phyloP scores from a whole-genome alignment of 169 alveolate species.

The Ichthyophthirius multifiliis region DNA sequence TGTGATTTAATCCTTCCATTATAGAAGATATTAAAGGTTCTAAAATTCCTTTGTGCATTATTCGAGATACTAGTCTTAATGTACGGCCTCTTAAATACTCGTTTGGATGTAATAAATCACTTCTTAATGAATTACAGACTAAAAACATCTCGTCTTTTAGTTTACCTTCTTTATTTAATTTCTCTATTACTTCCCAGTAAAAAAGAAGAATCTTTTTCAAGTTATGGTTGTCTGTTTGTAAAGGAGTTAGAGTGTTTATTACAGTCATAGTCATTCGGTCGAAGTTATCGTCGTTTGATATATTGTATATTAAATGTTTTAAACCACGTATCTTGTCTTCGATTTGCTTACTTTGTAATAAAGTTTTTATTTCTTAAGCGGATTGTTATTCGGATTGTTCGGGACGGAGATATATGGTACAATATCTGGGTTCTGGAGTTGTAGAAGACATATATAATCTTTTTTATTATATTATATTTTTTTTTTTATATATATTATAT shows the following conservation, averaged over 20 bases:
- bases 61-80: conserved; percentile 90
- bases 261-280: conserved; percentile 78
- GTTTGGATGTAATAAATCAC: conserved; percentile 94
- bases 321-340: conserved; percentile 52
- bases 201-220: conserved; percentile 91
- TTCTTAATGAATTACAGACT: conserved; percentile 95
- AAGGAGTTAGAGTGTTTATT: conserved; percentile 54
- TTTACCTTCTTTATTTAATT: conserved; percentile 92
- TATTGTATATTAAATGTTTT: conserved; percentile 67
- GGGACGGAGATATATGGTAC: no score
- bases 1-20: conserved; percentile 89
- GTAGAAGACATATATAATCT: no score
- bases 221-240: conserved; percentile 71
- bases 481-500: no score
- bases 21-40: conserved; percentile 91
- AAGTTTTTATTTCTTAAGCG: background rate
- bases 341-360: background rate
- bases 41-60: conserved; percentile 87
- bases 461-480: no score
- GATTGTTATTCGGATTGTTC: no score
- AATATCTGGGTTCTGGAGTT: no score
- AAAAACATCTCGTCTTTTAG: conserved; percentile 95
- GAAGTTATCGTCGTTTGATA: conserved; percentile 73
- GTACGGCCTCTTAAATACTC: conserved; percentile 96
- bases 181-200: conserved; percentile 95